Evolutionary conservation across 73 alveolate genomes (phyloP).

Genomic region (Paramecium bursaria): DNA sequence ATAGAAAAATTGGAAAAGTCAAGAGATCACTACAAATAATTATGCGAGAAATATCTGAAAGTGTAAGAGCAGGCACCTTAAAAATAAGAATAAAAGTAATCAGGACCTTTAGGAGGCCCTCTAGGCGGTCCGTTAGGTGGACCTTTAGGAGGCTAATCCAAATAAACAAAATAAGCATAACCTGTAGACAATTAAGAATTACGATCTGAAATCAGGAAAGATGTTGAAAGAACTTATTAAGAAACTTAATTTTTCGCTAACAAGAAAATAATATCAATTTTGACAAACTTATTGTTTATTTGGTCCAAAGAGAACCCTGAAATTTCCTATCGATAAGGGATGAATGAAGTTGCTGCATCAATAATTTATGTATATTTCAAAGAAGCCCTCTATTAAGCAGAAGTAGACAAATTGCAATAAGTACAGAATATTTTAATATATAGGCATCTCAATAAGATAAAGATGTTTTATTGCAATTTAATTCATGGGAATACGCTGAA

Average conservation of each 20-base stretch:
- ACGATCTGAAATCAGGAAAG: slow-evolving; percentile 64
- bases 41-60: slow-evolving; percentile 11
- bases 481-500: slow-evolving; percentile 69
- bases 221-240: slow-evolving; percentile 68
- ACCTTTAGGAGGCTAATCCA: slow-evolving; percentile 47
- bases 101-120: slow-evolving; percentile 54
- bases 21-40: slow-evolving; percentile 25
- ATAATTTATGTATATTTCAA: slow-evolving; percentile 55
- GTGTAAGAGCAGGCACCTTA: background rate
- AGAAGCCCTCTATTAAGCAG: slow-evolving; percentile 58
- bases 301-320: slow-evolving; percentile 68
- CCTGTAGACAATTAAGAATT: slow-evolving; percentile 57
- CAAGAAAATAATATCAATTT: slow-evolving; percentile 31
- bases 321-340: slow-evolving; percentile 68
- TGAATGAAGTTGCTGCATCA: slow-evolving; percentile 72
- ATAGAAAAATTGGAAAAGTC: slow-evolving; percentile 9
- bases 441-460: slow-evolving; percentile 55
- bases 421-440: background rate
- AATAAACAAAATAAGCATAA: background rate
- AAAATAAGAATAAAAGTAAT: slow-evolving; percentile 3
- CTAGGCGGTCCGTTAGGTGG: slow-evolving; percentile 62
- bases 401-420: slow-evolving; percentile 17
- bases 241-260: slow-evolving; percentile 62
- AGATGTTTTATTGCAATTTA: slow-evolving; percentile 19
- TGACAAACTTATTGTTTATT: slow-evolving; percentile 54